These are phyloP conservation scores for Parietaria judaica DNA, from an alignment of 306 rosid species.

Conservation along the genomic window DNA sequence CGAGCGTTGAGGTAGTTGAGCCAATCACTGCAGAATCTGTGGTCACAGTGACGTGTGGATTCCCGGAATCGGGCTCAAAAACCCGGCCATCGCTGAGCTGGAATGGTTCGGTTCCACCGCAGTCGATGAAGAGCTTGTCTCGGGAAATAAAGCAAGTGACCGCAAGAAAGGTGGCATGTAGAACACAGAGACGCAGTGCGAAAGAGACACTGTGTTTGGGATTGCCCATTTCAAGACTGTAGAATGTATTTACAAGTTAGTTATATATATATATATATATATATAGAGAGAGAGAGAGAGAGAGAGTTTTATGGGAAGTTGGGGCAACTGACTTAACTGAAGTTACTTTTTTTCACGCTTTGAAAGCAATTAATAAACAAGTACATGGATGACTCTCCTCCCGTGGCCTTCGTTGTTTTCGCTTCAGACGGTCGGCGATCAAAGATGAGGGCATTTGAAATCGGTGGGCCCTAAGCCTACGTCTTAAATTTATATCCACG, in stretches of 20 bases:
- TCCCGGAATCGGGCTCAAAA: constrained; percentile 29
- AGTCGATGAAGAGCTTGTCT: constrained; percentile 26
- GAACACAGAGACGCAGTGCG: constrained; percentile 4
- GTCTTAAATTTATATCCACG: too few relatives aligned
- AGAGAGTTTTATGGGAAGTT: constrained; percentile 7
- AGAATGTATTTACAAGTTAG: too few relatives aligned
- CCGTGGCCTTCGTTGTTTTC: too few relatives aligned
- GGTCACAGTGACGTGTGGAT: constrained; percentile 16
- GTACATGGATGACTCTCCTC: too few relatives aligned
- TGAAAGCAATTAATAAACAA: constrained; percentile 3
- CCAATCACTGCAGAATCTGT: constrained; percentile 7
- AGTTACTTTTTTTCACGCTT: background rate
- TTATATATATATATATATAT: too few relatives aligned
- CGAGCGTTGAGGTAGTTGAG: constrained; percentile 7
- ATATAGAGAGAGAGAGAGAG: too few relatives aligned
- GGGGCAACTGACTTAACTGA: constrained; percentile 19
- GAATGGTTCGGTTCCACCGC: constrained; percentile 25
- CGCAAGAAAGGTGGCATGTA: background rate
- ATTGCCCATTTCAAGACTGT: constrained; percentile 8
- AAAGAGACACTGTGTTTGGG: background rate
- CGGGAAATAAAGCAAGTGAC: constrained; percentile 16
- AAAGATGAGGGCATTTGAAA: too few relatives aligned
- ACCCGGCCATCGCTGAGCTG: constrained; percentile 31
- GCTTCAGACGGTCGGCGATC: too few relatives aligned
- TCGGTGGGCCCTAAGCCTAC: too few relatives aligned